Evolutionary conservation across 768 basidiomycete genomes (phyloP).

Genomic region (Termitomyces sp.): DNA sequence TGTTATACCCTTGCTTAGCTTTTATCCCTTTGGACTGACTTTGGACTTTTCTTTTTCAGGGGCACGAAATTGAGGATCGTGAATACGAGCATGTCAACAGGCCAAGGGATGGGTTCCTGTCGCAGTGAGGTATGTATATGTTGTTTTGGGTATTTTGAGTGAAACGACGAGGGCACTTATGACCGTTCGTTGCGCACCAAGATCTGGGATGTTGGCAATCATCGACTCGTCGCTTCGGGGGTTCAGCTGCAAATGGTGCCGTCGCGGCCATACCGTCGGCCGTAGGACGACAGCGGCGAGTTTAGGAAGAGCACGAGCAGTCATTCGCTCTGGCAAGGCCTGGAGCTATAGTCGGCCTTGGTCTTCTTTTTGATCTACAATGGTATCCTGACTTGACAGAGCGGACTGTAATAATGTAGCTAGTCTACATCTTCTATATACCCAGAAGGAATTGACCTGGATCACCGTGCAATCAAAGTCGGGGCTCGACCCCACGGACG

Average conservation of each 20-base stretch:
- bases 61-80: slow-evolving; percentile 38
- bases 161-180: too few species aligned
- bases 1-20: slow-evolving; percentile 4
- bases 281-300: background rate
- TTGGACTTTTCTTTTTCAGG: slow-evolving; percentile 17
- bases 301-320: background rate
- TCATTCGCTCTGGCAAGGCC: background rate
- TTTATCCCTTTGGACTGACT: background rate
- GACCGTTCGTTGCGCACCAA: slow-evolving; percentile 7
- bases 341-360: background rate
- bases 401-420: background rate
- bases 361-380: background rate
- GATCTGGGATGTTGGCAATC: slow-evolving; percentile 36
- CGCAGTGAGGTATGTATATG: slow-evolving; percentile 30
- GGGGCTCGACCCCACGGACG: too few species aligned
- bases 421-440: too few species aligned
- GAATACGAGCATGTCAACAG: slow-evolving; percentile 28
- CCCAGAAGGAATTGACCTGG: too few species aligned
- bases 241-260: slow-evolving; percentile 34
- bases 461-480: too few species aligned
- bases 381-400: background rate
- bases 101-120: slow-evolving; percentile 22
- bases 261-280: slow-evolving; percentile 9
- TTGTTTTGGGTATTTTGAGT: too few species aligned
- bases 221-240: slow-evolving; percentile 35